Evolutionary conservation across 257 asterid genomes (phyloP), one percentile per base, ranked within the genome.

Genomic region (Solanum habrochaites): DNA sequence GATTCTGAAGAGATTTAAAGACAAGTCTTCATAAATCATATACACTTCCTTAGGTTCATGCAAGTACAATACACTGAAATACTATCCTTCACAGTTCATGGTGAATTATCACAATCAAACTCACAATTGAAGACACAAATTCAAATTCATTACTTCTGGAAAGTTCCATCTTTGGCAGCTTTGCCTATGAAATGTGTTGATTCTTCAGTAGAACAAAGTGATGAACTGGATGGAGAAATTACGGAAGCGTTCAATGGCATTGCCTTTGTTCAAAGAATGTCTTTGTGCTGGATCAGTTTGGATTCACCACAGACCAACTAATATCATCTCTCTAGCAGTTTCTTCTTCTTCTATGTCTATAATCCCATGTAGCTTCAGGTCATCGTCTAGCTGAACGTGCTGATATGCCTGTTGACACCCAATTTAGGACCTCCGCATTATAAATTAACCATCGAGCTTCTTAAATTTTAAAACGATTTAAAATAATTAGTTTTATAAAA

Each of bases 291-390:
- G 90, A 86, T 86, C 45, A 7, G 83, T 83, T 16, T 89, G 89
- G 8, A 88, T 86, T 42, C 89, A 90, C 92, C 89, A 90, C 8
- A 88, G 69, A 25, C 90, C 88, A 4, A 88, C 88, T 13, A 90
- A 14, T 27, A 74, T 88, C 90, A 90, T 85, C 52, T 66, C 87
- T 43, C 83, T 88, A 7, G 83, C 87, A 25, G 83, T 67, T 11
- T 49, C 62, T 25, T 90, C 43, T 47, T 90, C 90, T 73, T 87
- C 67, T 67, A n/a, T 29, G 43, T 83, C 25, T 56, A 52, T 9
- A 27, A 8, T 56, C 27, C 23, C 73, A 15, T 52, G 32, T 58
- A 70, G 87, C 31, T 81, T 56, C 15, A 87, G 73, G 8, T 69
- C 60, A 49, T 49, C 21, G 21, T 49, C 58, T 49, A 49, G 21